Base-by-base conservation (phyloP, 495 filamentous ascomycete genomes). In the Physcia stellaris region DNA sequence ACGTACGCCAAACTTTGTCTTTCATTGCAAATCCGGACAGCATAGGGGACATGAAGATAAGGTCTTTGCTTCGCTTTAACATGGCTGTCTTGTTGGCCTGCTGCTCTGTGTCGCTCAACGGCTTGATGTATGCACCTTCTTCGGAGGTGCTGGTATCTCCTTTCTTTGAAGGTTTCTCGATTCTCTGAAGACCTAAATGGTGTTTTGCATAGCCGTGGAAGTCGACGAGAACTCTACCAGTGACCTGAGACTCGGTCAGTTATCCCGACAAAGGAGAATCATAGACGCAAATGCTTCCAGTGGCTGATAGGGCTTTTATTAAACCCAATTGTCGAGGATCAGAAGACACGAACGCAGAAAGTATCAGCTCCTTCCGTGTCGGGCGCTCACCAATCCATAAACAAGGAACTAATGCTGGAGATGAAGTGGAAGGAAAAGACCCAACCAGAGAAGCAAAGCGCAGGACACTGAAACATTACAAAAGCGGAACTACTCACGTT, bases 1-100 rank as follows among this genome's bases (percentile, higher is more conserved):
- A 41, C 38, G 36, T 18, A 41, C 38, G 38, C 60, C 59, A 64
- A 1, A 56, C 37, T 47, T 63, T 61, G 34, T 51, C 56, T 43
- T 59, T 60, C 32, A 63, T 47, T 10, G 54, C 44, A 36, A 55
- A 65, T 2, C 60, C 61, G 19, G 55, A 37, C 9, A 62, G 45
- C 15, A 59, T 32, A 17, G 55, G 59, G 1, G 52, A 44, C 33
- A 63, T 53, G 32, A 50, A 60, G 45, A 57, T 51, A n/a, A 61
- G 48, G 29, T 57, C 33, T 0, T 50, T 39, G 32, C 52, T 42
- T 13, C 18, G 29, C 29, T 31, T 31, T 17, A n/a, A 17, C 13
- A 31, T n/a, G 13, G 4, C 18, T 9, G 29, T 31, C 18, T 57
- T 59, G 37, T 46, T 46, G n/a, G n/a, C n/a, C 23, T 46, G 40